Evolutionary conservation across 2,329 filamentous ascomycete genomes (phyloP).

Genomic region (Kalaharituber pfeilii): DNA sequence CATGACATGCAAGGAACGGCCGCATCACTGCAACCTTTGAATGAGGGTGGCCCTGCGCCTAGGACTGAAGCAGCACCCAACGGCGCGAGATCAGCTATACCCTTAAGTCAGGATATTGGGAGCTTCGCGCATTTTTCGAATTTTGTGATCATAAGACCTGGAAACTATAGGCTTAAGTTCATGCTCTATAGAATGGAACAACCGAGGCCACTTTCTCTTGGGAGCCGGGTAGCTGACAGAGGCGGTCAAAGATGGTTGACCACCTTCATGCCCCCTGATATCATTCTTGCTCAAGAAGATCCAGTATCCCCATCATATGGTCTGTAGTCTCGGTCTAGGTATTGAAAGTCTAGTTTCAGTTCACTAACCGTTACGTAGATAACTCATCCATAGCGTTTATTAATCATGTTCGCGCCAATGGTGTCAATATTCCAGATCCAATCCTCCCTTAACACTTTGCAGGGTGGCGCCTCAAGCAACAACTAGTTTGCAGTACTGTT

Average conservation of each 20-base stretch:
- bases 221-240: conserved; percentile 13
- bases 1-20: conserved; percentile 16
- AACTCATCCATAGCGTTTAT: not conserved
- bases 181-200: conserved; percentile 15
- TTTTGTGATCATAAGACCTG: conserved; percentile 15
- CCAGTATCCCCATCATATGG: conserved; percentile 5
- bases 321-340: not conserved
- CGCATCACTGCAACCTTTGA: conserved; percentile 15
- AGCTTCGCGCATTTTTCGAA: conserved; percentile 18
- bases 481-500: no score
- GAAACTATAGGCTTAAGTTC: conserved; percentile 16
- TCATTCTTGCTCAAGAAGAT: conserved; percentile 14
- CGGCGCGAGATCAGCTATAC: conserved; percentile 6
- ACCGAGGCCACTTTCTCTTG: conserved; percentile 7
- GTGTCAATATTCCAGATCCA: not conserved
- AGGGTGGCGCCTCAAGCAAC: no score
- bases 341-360: not conserved
- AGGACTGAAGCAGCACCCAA: not conserved
- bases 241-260: conserved; percentile 9
- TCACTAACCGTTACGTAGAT: not conserved
- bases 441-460: no score
- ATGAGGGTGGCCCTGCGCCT: conserved; percentile 7
- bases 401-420: not conserved
- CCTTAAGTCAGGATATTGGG: conserved; percentile 13
- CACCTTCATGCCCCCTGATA: conserved; percentile 2